Evolutionary conservation across 2,329 filamentous ascomycete genomes (phyloP), one percentile per base, ranked within the genome.

Genomic region (Aspergillus costaricaensis): DNA sequence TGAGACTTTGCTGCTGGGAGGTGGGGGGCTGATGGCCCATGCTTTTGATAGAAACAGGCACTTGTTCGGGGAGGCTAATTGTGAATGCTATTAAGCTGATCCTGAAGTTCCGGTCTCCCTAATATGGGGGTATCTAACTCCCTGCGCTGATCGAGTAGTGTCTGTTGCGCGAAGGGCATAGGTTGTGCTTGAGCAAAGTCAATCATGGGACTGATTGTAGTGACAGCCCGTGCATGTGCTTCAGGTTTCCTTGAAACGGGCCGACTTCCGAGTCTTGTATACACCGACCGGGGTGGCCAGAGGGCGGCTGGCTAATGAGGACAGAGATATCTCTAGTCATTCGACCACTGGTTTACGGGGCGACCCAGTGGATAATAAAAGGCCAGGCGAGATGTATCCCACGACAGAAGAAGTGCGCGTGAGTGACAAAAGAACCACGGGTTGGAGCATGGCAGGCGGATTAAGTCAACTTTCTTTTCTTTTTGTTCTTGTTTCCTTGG

Each of bases 401-500:
- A 60, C 60, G 61, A 63, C 65, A 59, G 61, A 57, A 62, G 60
- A 47, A 62, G 63, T 62, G 65, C 62, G 68, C 59, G 63, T 65
- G 64, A 12, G 63, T 65, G 65, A 63, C 58, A 54, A 55, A 65
- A 36, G 32, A 14, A 64, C 62, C 68, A 69, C 62, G 59, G 65
- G 67, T 65, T 67, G 68, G 65, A 72, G 65, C 63, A 72, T 64
- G 65, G 68, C 68, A 70, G 73, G 72, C 73, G 72, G 61, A 74
- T 72, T 69, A 74, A 73, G 67, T 74, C 69, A 75, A 77, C 68
- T 76, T 70, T 70, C 70, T 70, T 67, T 68, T 69, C 70, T 67
- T 72, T 67, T 68, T 66, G 70, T 44, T 43, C 41, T 43, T 64
- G 57, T 71, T 65, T 72, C 60, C 72, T 64, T 70, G 71, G 68